Base-by-base conservation (phyloP, 495 filamentous ascomycete species). In the Xylaria venustula region DNA sequence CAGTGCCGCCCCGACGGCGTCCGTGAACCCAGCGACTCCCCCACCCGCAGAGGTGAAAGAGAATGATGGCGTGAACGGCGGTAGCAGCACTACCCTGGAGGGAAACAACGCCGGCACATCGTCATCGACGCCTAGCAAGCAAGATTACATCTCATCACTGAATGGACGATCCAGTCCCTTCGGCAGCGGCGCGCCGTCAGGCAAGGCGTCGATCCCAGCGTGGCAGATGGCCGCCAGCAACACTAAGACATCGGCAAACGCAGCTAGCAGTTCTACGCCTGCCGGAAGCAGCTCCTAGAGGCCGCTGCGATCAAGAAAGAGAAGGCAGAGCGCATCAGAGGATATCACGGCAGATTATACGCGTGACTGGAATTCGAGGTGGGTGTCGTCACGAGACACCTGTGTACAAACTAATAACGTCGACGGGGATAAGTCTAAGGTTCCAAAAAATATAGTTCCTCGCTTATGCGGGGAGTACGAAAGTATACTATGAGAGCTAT, bases 191-290 rank as follows among this genome's bases (percentile, higher is more conserved):
- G 15, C 40, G 71, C 75, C 62, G 71, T 73, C 37, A 73, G 71
- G 58, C 71, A 82, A 78, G 67, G 86, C 89, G 7, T 88, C 88
- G n/a, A 97, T 97, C 65, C 92, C 92, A 1, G 85, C 88, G 1
- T 97, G 92, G 92, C 92, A 97, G 75, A 84, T 96, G 85, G 86
- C 88, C 44, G 83, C 87, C 45, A 87, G 82, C 69, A 85, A 85
- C 68, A 23, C 55, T 45, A 58, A 58, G 44, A 8, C 58, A 17
- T 80, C 75, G 25, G 64, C 65, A 22, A 66, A 60, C 14, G 61
- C 65, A 2, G 67, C 58, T 9, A 64, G 63, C 60, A 59, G 65
- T 49, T 40, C 58, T 40, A 64, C 62, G 20, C 55, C 54, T 26
- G 61, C 66, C 22, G 62, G 62, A 36, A 69, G 60, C 57, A 60